Evolutionary conservation across 1,139 yeast genomes (phyloP).

Genomic region (Zygoascus sp.): DNA sequence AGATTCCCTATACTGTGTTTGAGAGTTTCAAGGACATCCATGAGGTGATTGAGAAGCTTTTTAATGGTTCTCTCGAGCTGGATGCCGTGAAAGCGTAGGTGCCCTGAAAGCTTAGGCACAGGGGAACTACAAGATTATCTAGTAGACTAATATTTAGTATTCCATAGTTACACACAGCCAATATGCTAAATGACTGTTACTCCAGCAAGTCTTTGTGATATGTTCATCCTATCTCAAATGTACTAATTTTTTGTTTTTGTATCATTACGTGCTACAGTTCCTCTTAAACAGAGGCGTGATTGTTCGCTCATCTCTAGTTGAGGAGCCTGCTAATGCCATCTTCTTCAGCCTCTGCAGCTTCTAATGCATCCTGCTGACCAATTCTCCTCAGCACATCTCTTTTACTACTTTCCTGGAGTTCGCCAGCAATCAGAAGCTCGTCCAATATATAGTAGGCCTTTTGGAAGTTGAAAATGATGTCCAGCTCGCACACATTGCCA

Average conservation of each 20-base stretch:
- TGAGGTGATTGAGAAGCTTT: slow-evolving; percentile 45
- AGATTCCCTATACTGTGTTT: slow-evolving; percentile 82
- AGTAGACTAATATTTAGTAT: neutral
- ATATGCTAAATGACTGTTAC: no score
- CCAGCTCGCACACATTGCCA: slow-evolving; percentile 87
- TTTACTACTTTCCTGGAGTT: slow-evolving; percentile 77
- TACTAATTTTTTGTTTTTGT: no score
- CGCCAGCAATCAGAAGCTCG: slow-evolving; percentile 78
- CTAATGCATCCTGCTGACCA: slow-evolving; percentile 74
- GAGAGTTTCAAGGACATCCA: slow-evolving; percentile 70
- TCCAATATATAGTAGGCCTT: slow-evolving; percentile 90
- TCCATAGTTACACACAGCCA: neutral
- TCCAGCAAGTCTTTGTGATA: no score
- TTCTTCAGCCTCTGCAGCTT: slow-evolving; percentile 54
- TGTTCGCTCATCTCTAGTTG: neutral
- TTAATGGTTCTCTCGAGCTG: slow-evolving; percentile 43
- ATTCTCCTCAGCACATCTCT: slow-evolving; percentile 74
- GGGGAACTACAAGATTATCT: neutral
- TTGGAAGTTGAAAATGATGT: slow-evolving; percentile 90
- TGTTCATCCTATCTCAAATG: no score
- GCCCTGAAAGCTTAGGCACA: neutral
- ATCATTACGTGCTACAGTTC: neutral
- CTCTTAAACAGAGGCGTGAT: neutral
- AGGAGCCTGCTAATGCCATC: slow-evolving; percentile 30
- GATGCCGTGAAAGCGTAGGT: slow-evolving; percentile 17